Base-by-base conservation (phyloP, 257 asterid species). In the Lithospermum erythrorhizon region DNA sequence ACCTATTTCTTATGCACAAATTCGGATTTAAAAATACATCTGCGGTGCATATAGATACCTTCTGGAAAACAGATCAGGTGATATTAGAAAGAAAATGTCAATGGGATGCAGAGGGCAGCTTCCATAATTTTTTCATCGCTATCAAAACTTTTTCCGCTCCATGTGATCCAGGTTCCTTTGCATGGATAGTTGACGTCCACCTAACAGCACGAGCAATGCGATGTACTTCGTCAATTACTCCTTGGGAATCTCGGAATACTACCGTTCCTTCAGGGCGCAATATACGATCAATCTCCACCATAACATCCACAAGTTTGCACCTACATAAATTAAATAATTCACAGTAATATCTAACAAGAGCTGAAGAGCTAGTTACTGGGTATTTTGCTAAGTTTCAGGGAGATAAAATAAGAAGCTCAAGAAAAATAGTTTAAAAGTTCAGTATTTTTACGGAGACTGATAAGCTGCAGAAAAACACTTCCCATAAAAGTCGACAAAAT, bases 221-320 rank as follows among this genome's bases (percentile, higher is more conserved):
- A 2, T 75, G 81, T 14, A 85, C 68, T 75, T 79, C 82, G 8
- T 81, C 79, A 1, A 91, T 87, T 70, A 83, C 83, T 72, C 81
- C 86, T 1, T 93, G 95, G 32, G 88, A 80, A 61, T 82, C 98
- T 65, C 95, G 84, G 59, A 91, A 53, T 25, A 88, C 65, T 55
- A 86, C 86, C 17, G 86, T 88, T 72, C 96, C 98, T 77, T 86
- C 94, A 14, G 98, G 96, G 6, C 98, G 95, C 74, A 91, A 64
- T 41, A 88, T 84, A 71, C 98, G 79, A 62, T 91, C 98, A 0
- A 91, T 88, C 78, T 91, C 98, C 73, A 82, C 90, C 93, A 91
- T 84, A 66, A 91, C 68, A 80, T 88, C 98, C 66, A 86, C 95
- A n/a, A 88, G 81, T 70, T 73, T 88, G 64, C 98, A 91, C 88